Base-by-base conservation (phyloP, 192 early-diverging fungal genomes). In the Coemansia sp. region DNA sequence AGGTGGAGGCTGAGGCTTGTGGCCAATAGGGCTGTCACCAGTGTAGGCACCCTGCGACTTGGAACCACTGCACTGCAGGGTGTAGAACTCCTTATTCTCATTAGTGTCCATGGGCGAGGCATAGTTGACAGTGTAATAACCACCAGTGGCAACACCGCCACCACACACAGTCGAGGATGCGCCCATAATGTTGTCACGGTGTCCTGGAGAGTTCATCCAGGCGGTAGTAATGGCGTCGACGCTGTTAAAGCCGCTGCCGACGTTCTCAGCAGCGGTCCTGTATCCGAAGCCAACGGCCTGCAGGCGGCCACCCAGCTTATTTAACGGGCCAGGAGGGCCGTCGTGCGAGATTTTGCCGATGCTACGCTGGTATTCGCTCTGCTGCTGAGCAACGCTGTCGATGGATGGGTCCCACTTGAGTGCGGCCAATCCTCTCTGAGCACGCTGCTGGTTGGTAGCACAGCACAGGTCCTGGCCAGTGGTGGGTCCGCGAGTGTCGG, bases 121-220 rank as follows among this genome's bases (percentile, higher is more conserved):
- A 63, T 73, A 79, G 74, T 84, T 59, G 11, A 73, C 57, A 12
- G 82, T 79, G 65, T 59, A 69, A 63, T 25, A 84, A 51, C 46
- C 38, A 1, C 77, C 71, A 34, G 73, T 44, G 64, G 69, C 45
- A 42, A 64, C 58, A n/a, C 67, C 84, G 21, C 76, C 78, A 21
- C 86, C 86, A 68, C 83, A 85, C 29, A 84, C 76, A 32, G 77
- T 86, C 66, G 64, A 81, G 31, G 31, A 61, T 1, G n/a, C 3
- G 42, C 64, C 42, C 46, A 87, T 12, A 46, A 87, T 86, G 83
- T 87, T 87, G 45, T 61, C 82, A 4, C 63, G 19, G 71, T 87
- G 86, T 19, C 71, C 78, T 1, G 25, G 19, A 21, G 84, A 85
- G 48, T 74, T 62, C 81, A 87, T 84, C 86, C 86, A 87, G 6